Evolutionary conservation across 306 rosid species (phyloP).

Genomic region (Carpinus viminea): DNA sequence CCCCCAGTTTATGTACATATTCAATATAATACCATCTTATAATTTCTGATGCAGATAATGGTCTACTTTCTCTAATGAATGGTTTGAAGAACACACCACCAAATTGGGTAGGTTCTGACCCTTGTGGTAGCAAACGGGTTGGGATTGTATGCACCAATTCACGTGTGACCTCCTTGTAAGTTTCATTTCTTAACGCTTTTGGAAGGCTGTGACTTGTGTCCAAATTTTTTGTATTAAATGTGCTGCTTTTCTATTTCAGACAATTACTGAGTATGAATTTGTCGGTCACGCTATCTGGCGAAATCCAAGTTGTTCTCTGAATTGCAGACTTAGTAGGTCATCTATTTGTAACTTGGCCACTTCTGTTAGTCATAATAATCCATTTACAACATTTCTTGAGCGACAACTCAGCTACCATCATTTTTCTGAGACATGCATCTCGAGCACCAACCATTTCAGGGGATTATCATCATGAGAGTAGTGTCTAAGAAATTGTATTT

Average conservation of each 20-base stretch:
- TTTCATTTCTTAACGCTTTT: background rate
- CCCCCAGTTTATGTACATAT: background rate
- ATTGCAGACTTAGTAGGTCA: background rate
- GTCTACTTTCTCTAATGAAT: constrained; percentile 20
- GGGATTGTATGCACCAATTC: constrained; percentile 39
- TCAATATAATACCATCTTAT: background rate
- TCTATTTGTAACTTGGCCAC: background rate
- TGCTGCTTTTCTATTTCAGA: background rate
- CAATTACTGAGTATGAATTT: background rate
- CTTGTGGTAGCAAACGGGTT: constrained; percentile 40
- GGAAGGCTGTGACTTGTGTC: background rate
- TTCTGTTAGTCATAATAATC: background rate
- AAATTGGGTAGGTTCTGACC: constrained; percentile 40
- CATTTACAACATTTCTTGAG: background rate
- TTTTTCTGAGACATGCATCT: background rate
- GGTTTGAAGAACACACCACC: constrained; percentile 31
- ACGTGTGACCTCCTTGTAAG: constrained; percentile 40
- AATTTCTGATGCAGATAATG: constrained; percentile 32
- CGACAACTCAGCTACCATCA: background rate
- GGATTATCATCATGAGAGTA: background rate
- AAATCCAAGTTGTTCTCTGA: background rate
- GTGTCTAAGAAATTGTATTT: background rate
- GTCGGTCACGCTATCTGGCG: background rate
- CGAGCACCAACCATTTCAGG: background rate
- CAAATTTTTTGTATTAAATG: background rate